Conservation (phyloP, 2,329 filamentous ascomycete species). For the Herpotrichia juniperi region DNA sequence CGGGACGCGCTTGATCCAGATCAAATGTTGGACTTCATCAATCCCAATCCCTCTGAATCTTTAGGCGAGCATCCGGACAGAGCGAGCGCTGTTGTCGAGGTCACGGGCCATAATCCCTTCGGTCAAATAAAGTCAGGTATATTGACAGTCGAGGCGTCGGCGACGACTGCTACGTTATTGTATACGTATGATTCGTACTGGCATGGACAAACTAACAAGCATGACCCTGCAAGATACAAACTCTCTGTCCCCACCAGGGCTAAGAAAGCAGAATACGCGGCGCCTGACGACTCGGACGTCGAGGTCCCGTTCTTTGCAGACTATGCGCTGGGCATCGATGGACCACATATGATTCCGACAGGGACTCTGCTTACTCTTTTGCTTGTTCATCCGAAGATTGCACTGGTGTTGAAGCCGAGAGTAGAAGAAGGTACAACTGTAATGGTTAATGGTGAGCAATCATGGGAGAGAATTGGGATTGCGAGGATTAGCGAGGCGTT, state of each 20-base stretch:
- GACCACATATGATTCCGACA: conserved; percentile 6
- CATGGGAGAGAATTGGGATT: conserved; percentile 19
- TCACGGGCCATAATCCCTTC: conserved; percentile 19
- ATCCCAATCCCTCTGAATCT: background rate
- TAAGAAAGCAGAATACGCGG: too few species aligned
- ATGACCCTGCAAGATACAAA: too few species aligned
- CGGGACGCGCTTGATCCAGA: too few species aligned
- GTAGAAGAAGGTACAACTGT: background rate
- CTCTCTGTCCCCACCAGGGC: too few species aligned
- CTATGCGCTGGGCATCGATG: conserved; percentile 11
- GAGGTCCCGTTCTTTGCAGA: conserved; percentile 18
- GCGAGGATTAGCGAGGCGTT: conserved; percentile 13
- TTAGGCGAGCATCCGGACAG: background rate
- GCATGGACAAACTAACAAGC: conserved; percentile 3
- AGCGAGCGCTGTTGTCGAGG: background rate
- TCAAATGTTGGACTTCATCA: background rate
- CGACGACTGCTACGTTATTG: conserved; percentile 9
- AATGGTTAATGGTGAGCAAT: background rate
- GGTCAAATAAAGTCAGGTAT: conserved; percentile 16
- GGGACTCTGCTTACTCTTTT: conserved; percentile 10
- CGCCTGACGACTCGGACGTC: too few species aligned
- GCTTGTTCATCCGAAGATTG: conserved; percentile 18
- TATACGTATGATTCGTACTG: conserved; percentile 16
- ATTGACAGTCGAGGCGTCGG: conserved; percentile 14
- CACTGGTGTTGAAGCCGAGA: conserved; percentile 14